Base-by-base conservation (phyloP, 768 basidiomycete species). In the Boletus rex-veris region DNA sequence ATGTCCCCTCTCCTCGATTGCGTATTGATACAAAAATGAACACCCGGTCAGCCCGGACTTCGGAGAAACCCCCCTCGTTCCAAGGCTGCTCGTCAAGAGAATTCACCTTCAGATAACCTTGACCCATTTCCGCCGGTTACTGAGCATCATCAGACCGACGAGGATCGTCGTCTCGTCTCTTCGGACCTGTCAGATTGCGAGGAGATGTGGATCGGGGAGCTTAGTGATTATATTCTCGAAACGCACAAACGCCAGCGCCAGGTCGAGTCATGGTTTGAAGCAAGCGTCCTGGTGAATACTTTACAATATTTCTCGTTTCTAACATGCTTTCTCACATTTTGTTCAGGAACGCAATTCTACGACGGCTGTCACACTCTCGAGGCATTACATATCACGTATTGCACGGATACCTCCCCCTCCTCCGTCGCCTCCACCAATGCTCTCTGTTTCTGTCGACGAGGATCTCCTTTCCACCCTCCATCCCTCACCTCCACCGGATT, bases 131-230 rank as follows among this genome's bases (percentile, higher is more conserved):
- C 58, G 19, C n/a, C 54, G 14, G 50, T 46, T 19, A 33, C 51
- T 4, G 69, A 71, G 9, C 61, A 56, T 36, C 65, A 55, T 46
- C 67, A 62, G 35, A 60, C 60, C 15, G 73, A 74, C 51, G 80
- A 82, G 31, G 78, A 77, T 30, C 71, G 61, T 44, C 72, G 73
- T 37, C 72, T 80, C 12, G 70, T 73, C 11, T 88, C 89, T 16
- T 91, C 90, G 19, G 90, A 92, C 75, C 73, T 92, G 57, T 89
- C 90, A 28, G 90, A 91, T 54, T 90, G 84, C 58, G 79, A 80
- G 59, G 90, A 91, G 54, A 65, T 92, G 15, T 92, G 91, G 91
- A 71, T 75, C 41, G 77, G 74, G 24, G 89, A 88, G 63, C 76
- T 92, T 15, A 75, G 77, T 48, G 81, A 82, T 52, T 92, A 92